phyloP scores from a whole-genome alignment of 2,329 filamentous ascomycete species.

The Colletotrichum navitas region DNA sequence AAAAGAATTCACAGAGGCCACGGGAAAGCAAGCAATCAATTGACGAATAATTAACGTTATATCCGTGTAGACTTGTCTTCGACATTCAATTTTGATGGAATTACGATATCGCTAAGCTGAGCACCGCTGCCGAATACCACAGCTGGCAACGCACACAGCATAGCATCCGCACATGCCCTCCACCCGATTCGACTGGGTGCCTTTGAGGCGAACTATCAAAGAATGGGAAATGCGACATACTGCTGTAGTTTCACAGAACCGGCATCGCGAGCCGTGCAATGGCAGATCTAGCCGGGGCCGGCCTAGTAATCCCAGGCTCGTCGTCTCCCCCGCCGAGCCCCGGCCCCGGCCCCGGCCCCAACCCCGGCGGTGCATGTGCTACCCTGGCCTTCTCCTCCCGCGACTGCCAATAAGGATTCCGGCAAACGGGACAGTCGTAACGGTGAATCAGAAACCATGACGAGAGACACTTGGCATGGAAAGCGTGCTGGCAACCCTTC shows the following conservation, averaged over 20 bases:
- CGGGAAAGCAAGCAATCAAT: too few species aligned
- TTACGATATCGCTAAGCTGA: too few species aligned
- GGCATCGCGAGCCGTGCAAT: conserved; percentile 5
- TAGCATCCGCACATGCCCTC: background rate
- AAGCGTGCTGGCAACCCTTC: conserved; percentile 54
- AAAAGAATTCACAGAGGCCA: too few species aligned
- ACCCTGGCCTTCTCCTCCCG: conserved; percentile 31
- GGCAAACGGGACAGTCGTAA: conserved; percentile 56
- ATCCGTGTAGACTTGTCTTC: too few species aligned
- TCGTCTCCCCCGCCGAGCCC: conserved; percentile 18
- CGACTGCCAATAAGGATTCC: conserved; percentile 50
- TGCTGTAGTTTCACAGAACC: background rate
- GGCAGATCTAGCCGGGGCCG: conserved; percentile 14
- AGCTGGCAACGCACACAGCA: background rate
- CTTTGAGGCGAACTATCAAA: background rate
- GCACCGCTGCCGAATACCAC: background rate
- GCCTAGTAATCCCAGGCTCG: conserved; percentile 11
- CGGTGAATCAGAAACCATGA: conserved; percentile 55
- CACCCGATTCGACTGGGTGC: background rate
- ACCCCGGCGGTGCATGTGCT: conserved; percentile 6
- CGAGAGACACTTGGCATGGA: conserved; percentile 55
- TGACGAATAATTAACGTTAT: too few species aligned
- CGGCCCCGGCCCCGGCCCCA: conserved; percentile 8
- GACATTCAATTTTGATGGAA: too few species aligned
- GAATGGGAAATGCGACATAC: too few species aligned